Base-by-base conservation (phyloP, 441 rosid species). In the Croton laevigatus region DNA sequence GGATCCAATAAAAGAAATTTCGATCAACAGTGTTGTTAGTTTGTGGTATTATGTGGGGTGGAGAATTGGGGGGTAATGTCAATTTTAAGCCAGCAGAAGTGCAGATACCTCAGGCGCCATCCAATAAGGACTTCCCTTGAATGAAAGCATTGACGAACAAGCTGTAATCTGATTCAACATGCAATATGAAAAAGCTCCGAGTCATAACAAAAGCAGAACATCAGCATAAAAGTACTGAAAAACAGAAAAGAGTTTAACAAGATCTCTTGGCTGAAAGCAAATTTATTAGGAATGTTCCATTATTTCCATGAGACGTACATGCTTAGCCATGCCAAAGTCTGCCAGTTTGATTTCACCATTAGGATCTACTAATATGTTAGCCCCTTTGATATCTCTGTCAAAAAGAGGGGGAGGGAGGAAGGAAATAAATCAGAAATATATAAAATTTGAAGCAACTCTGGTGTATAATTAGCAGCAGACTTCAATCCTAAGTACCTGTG, bases 101-200 rank as follows among this genome's bases (percentile, higher is more conserved):
- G 44, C 20, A 17, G 65, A 48, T 87, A 94, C 99, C 99, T 94
- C 99, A 38, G 99, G 99, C 55, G 99, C 99, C 97, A 94, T 94
- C 99, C 99, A 94, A 73, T 90, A 94, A 66, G 99, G 99, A 83
- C 99, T 94, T 74, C 99, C 99, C 76, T 87, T 92, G 85, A 94
- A 94, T 13, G 99, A 94, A 81, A 94, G 97, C 97, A 94, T 88
- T 62, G 97, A 85, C 69, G 91, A 72, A 72, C 80, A 87, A 44
- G 87, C 73, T 20, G 90, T 81, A 60, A 89, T 91, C 99, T 94
- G 86, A 59, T 68, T 69, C 68, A 79, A 27, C 72, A 74, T 70
- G 46, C 51, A 6, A 32, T 61, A 70, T 69, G 55, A 68, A 72
- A 59, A 44, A 23, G 55, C 58, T 66, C 66, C 37, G 45, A 58